These are phyloP conservation scores for Suillus paluster DNA, from an alignment of 768 basidiomycete species.

Conservation along the genomic window DNA sequence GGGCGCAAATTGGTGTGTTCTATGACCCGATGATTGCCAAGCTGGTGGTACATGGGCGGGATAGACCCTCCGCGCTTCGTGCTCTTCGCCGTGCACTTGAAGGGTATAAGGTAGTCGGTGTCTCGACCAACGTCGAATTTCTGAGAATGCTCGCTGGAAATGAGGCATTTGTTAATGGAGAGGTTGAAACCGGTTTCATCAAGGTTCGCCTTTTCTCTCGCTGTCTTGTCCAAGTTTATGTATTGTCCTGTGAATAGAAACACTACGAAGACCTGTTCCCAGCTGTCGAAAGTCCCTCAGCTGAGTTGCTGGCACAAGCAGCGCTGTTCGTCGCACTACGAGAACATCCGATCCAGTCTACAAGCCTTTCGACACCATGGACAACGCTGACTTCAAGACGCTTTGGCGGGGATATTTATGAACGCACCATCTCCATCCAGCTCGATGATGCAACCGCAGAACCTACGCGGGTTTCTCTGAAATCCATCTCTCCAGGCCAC, in stretches of 20 bases:
- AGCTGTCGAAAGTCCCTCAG: slow-evolving; percentile 55
- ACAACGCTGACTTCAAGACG: slow-evolving; percentile 69
- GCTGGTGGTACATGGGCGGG: slow-evolving; percentile 85
- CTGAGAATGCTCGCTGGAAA: slow-evolving; percentile 79
- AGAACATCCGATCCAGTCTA: slow-evolving; percentile 46
- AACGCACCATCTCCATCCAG: slow-evolving; percentile 65
- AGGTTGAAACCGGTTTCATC: slow-evolving; percentile 94
- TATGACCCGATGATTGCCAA: slow-evolving; percentile 95
- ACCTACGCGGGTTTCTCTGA: slow-evolving; percentile 43
- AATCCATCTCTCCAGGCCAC: slow-evolving; percentile 44
- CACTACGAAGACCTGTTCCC: slow-evolving; percentile 85
- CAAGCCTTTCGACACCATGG: slow-evolving; percentile 61
- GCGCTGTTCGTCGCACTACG: slow-evolving; percentile 77
- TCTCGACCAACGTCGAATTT: slow-evolving; percentile 92
- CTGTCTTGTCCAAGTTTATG: not conserved
- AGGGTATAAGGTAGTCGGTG: slow-evolving; percentile 89
- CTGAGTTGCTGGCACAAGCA: slow-evolving; percentile 75
- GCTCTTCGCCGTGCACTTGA: slow-evolving; percentile 80
- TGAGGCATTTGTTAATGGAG: slow-evolving; percentile 71
- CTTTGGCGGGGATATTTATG: slow-evolving; percentile 75
- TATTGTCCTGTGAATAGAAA: slow-evolving; percentile 57
- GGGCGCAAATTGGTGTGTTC: slow-evolving; percentile 82
- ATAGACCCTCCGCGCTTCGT: slow-evolving; percentile 83
- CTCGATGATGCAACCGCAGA: slow-evolving; percentile 51
- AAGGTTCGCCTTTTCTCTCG: slow-evolving; percentile 43